Evolutionary conservation across 768 basidiomycete genomes (phyloP).

Genomic region (Auriculariales sp.): DNA sequence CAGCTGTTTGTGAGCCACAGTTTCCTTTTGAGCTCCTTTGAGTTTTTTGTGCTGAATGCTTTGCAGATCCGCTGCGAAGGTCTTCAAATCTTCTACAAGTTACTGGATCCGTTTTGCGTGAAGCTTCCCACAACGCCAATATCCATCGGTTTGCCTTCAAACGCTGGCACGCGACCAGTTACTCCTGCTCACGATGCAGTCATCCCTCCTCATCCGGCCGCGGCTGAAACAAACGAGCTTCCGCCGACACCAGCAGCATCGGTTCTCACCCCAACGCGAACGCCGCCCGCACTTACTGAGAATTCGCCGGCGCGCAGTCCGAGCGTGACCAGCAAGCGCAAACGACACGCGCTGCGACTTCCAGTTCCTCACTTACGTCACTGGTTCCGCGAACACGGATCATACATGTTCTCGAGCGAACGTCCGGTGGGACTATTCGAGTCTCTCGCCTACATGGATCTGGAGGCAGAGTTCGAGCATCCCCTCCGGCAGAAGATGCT

Average conservation of each 20-base stretch:
- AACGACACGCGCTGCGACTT: neutral
- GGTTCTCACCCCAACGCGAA: no score
- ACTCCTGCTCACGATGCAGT: no score
- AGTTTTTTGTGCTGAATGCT: constrained; percentile 23
- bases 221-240: no score
- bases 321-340: no score
- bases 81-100: constrained; percentile 41
- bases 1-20: constrained; percentile 11
- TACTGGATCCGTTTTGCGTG: constrained; percentile 51
- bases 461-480: constrained; percentile 42
- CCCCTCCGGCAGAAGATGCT: constrained; percentile 30
- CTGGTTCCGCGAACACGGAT: neutral
- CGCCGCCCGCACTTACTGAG: no score
- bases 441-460: constrained; percentile 50
- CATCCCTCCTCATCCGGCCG: no score
- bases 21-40: neutral
- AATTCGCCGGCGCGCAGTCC: no score
- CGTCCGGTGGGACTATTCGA: constrained; percentile 61
- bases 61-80: constrained; percentile 35
- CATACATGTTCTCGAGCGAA: constrained; percentile 24
- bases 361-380: neutral
- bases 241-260: no score
- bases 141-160: no score
- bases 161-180: no score
- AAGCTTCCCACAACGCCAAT: constrained; percentile 27